Percentiles rank a stretch among this genome's conserved stretches.
Conservation (phyloP, 495 filamentous ascomycete genomes). For the Gamarada debralockiae region DNA sequence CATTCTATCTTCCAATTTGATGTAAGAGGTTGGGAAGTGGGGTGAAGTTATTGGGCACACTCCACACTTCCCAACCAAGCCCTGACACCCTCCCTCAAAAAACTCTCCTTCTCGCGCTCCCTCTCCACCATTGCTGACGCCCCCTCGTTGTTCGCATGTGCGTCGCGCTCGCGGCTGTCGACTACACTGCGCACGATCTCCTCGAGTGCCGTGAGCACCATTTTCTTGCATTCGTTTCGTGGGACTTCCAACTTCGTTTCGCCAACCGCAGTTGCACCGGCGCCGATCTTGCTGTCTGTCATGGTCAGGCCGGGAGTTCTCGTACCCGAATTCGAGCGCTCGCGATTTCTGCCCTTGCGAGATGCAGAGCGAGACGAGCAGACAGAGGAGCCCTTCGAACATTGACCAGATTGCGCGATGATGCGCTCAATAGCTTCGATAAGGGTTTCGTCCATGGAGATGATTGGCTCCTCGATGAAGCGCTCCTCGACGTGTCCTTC, state of each 20-base stretch:
- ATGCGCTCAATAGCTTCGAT: slow-evolving; percentile 76
- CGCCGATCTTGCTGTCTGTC: neutral
- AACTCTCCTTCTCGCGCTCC: slow-evolving; percentile 39
- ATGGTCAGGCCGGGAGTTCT: neutral
- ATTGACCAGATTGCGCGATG: slow-evolving; percentile 39
- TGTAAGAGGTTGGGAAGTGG: neutral
- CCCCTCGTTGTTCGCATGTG: neutral
- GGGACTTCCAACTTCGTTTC: slow-evolving; percentile 41
- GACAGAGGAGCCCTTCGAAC: slow-evolving; percentile 31
- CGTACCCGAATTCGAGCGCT: slow-evolving; percentile 9
- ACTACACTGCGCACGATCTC: slow-evolving; percentile 57
- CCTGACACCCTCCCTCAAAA: slow-evolving; percentile 59
- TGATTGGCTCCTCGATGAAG: slow-evolving; percentile 69
- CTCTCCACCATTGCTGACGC: slow-evolving; percentile 35
- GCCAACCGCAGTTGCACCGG: neutral
- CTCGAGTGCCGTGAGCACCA: slow-evolving; percentile 61
- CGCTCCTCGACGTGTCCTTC: slow-evolving; percentile 47
- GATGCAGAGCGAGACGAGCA: slow-evolving; percentile 33
- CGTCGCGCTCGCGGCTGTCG: slow-evolving; percentile 39
- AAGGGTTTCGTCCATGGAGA: slow-evolving; percentile 69
- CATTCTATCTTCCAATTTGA: neutral
- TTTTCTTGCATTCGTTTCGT: slow-evolving; percentile 55
- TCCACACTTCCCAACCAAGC: slow-evolving; percentile 61
- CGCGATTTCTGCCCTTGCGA: slow-evolving; percentile 7
- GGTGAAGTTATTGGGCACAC: neutral